A percentile compares a stretch with the other conserved stretches of the same genome.
Conservation (phyloP, 2,329 filamentous ascomycete genomes). For the Exophiala alcalophila region DNA sequence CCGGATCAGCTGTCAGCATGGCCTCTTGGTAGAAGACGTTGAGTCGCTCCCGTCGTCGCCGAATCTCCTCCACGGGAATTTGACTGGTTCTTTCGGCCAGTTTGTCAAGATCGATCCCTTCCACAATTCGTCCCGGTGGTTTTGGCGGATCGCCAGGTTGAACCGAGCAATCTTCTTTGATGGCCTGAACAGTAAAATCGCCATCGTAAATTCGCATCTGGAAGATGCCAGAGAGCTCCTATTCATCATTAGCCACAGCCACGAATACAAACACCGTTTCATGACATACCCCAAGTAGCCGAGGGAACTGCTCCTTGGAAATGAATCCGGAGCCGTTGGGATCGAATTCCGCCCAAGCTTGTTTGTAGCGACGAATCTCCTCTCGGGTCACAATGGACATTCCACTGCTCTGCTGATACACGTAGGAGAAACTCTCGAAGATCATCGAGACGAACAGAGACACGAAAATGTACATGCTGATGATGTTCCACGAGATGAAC, state of each 20-base stretch:
- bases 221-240: constrained; percentile 88
- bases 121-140: constrained; percentile 41
- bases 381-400: constrained; percentile 85
- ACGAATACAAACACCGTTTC: background rate
- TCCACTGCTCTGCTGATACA: constrained; percentile 95
- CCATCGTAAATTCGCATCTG: constrained; percentile 95
- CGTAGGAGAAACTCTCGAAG: constrained; percentile 98
- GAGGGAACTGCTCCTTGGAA: constrained; percentile 81
- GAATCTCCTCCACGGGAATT: constrained; percentile 74
- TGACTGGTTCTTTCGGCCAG: constrained; percentile 69
- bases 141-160: constrained; percentile 50
- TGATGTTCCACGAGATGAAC: constrained; percentile 96
- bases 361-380: constrained; percentile 94
- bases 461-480: constrained; percentile 99
- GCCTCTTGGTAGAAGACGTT: constrained; percentile 98
- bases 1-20: constrained; percentile 84
- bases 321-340: constrained; percentile 90
- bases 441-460: constrained; percentile 98
- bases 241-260: constrained; percentile 26
- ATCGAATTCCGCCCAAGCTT: constrained; percentile 95
- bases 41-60: constrained; percentile 71
- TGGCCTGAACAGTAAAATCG: constrained; percentile 79
- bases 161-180: constrained; percentile 78
- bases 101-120: constrained; percentile 68
- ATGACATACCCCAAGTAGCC: constrained; percentile 68